Evolutionary conservation across 225 moss, liverwort and hornwort genomes (phyloP).

Genomic region (Polytrichum formosum): DNA sequence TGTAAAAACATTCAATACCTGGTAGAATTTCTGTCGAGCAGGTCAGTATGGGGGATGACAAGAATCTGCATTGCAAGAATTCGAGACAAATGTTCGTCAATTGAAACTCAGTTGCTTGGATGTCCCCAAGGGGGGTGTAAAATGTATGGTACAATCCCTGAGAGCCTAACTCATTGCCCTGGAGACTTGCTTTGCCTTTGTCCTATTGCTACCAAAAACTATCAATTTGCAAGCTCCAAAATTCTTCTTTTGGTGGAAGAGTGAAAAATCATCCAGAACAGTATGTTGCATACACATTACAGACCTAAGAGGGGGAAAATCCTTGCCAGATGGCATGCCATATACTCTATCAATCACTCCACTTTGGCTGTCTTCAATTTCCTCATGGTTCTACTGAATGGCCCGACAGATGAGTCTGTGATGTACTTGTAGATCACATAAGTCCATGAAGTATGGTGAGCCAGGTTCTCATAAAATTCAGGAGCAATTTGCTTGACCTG

Average conservation of each 20-base stretch:
- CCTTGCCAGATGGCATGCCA: background rate
- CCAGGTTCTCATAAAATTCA: slow-evolving; percentile 79
- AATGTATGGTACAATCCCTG: no score
- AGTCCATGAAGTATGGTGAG: slow-evolving; percentile 78
- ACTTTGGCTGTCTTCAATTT: slow-evolving; percentile 39
- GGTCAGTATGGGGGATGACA: no score
- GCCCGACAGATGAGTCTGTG: slow-evolving; percentile 82
- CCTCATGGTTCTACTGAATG: slow-evolving; percentile 86
- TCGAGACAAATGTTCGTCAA: no score
- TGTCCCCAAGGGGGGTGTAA: no score
- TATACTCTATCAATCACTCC: slow-evolving; percentile 14
- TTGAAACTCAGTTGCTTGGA: no score
- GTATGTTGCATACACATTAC: no score
- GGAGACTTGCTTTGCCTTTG: background rate
- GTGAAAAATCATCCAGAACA: no score
- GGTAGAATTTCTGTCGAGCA: no score
- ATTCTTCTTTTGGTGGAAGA: background rate
- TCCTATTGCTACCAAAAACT: background rate
- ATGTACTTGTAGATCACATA: slow-evolving; percentile 87
- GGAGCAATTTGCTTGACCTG: slow-evolving; percentile 86
- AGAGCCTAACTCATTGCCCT: background rate
- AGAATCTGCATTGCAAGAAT: no score
- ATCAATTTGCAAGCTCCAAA: background rate
- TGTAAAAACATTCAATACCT: no score
- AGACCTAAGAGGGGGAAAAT: background rate